These are phyloP conservation scores for Marsdenia floribunda DNA, from an alignment of 257 asterid genomes.

Conservation along the genomic window DNA sequence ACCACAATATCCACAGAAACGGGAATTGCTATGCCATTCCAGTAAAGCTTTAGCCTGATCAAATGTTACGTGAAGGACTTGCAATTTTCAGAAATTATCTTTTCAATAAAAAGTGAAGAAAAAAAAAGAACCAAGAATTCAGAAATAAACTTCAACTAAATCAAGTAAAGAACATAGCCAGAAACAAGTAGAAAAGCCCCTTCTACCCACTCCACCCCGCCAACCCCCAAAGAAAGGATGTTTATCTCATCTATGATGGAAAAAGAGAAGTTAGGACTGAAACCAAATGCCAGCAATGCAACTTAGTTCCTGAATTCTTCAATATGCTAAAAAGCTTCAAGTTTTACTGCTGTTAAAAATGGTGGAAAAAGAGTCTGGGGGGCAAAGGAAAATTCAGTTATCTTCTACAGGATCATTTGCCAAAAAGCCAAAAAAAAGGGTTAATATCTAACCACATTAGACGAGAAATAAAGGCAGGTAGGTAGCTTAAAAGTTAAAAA, in stretches of 20 bases:
- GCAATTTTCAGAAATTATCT: not conserved
- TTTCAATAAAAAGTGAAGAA: not conserved
- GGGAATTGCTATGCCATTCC: slow-evolving; percentile 76
- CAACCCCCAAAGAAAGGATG: not conserved
- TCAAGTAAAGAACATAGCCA: not conserved
- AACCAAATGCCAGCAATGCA: not conserved
- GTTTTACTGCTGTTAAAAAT: not conserved
- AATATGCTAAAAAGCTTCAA: not conserved
- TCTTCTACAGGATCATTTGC: not conserved
- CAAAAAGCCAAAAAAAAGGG: too few species aligned
- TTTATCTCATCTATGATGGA: not conserved
- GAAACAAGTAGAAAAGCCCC: not conserved
- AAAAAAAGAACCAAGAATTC: not conserved
- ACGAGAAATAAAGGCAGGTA: not conserved
- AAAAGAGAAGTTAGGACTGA: not conserved
- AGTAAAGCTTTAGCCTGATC: slow-evolving; percentile 81
- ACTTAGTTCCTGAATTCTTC: not conserved
- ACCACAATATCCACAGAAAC: slow-evolving; percentile 89
- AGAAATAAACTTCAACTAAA: not conserved
- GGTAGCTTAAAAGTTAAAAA: not conserved
- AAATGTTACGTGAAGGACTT: slow-evolving; percentile 12
- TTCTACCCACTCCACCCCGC: not conserved
- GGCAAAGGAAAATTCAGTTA: not conserved
- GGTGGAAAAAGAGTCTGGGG: not conserved
- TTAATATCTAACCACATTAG: not conserved